Base-by-base conservation (phyloP, 495 filamentous ascomycete genomes). In the Penicillium cinerascens region DNA sequence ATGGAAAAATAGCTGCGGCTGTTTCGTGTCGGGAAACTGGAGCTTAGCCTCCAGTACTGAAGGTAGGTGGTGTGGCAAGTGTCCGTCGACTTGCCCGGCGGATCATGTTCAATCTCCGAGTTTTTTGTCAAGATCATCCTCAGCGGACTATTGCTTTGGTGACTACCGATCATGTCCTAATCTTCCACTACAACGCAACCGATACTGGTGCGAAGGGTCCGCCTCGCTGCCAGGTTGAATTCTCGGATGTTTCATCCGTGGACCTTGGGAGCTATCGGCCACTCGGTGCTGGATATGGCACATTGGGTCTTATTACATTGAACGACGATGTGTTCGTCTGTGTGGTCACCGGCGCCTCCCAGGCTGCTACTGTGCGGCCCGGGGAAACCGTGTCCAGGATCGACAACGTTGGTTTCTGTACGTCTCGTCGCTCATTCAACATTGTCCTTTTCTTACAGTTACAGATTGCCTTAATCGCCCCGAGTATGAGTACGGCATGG, bases 311-410 rank as follows among this genome's bases (percentile, higher is more conserved):
- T 35, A 89, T 97, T 52, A 92, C 91, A 2, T 77, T 97, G 42
- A 81, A 82, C 42, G 78, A 83, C 23, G 92, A 96, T 78, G 83
- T 95, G 15, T 98, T 97, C 62, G 78, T 98, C 17, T 93, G 90
- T 56, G 86, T 96, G n/a, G 85, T 98, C 23, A 95, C 84, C 36
- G 78, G 81, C 37, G 85, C 89, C 35, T 79, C 78, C 7, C 82
- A 83, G 42, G 91, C 91, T 17, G 95, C 93, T 29, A 87, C 81
- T 17, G 81, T 96, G 35, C 78, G 90, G 43, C 91, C 92, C 0
- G 89, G 87, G 11, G 93, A 98, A 75, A 88, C 83, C 6, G 86
- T 97, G 18, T 86, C 91, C 64, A 87, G 82, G 67, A 97, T 98
- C 46, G 79, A 85, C 55, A 83, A 79, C 20, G 92, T 97, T 51